Evolutionary conservation across 768 basidiomycete genomes (phyloP).

Genomic region (Boletales sp.): DNA sequence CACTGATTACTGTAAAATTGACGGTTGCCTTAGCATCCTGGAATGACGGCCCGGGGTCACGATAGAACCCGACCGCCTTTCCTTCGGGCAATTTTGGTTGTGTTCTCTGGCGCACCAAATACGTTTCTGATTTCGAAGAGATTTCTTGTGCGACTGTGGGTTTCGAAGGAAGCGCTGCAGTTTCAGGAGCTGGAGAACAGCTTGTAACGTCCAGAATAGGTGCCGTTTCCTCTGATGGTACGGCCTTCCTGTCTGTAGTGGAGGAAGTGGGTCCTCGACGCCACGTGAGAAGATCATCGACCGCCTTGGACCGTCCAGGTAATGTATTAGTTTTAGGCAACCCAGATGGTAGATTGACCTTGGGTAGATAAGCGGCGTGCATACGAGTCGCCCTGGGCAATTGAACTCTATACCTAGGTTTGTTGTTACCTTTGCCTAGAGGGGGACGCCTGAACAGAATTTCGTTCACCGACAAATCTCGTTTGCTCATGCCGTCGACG

Average conservation of each 20-base stretch:
- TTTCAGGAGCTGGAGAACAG: slow-evolving; percentile 64
- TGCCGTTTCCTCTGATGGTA: slow-evolving; percentile 6
- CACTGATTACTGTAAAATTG: slow-evolving; percentile 77
- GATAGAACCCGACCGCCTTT: slow-evolving; percentile 70
- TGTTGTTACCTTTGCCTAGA: slow-evolving; percentile 31
- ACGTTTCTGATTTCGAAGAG: slow-evolving; percentile 23
- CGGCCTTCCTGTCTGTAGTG: slow-evolving; percentile 9
- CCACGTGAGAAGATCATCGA: slow-evolving; percentile 38
- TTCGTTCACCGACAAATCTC: slow-evolving; percentile 63
- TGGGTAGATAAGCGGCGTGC: slow-evolving; percentile 21
- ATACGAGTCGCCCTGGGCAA: slow-evolving; percentile 28
- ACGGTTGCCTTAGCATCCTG: slow-evolving; percentile 49
- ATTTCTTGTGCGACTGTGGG: slow-evolving; percentile 32
- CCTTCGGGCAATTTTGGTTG: slow-evolving; percentile 72
- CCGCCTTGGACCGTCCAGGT: slow-evolving; percentile 29
- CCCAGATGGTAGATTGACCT: slow-evolving; percentile 38
- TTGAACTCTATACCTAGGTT: slow-evolving; percentile 31
- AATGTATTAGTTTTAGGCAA: slow-evolving; percentile 14
- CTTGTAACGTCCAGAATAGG: slow-evolving; percentile 52
- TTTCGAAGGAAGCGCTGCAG: slow-evolving; percentile 20
- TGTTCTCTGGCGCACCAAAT: slow-evolving; percentile 42
- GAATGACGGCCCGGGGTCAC: slow-evolving; percentile 53
- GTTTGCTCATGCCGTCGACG: slow-evolving; percentile 56
- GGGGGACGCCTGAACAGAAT: slow-evolving; percentile 53
- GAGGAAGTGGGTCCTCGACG: slow-evolving; percentile 30